These are phyloP conservation scores for Clathrus columnatus DNA, from an alignment of 768 basidiomycete genomes.

Conservation along the genomic window DNA sequence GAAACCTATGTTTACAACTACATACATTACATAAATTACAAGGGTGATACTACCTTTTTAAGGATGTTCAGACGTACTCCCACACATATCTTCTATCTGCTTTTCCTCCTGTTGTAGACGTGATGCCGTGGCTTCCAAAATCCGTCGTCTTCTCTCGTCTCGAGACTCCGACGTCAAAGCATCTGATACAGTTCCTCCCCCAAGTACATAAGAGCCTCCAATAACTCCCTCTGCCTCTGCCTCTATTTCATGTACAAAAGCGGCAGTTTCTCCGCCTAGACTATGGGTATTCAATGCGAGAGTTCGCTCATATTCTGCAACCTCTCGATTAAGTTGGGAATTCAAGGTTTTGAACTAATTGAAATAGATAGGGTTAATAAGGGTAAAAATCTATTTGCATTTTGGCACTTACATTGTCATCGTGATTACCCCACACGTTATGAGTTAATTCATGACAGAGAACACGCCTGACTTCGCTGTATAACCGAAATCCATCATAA, in stretches of 20 bases:
- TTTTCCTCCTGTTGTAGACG: conserved; percentile 59
- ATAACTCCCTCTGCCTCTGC: conserved; percentile 31
- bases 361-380: background rate
- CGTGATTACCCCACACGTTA: conserved; percentile 66
- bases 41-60: background rate
- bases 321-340: conserved; percentile 64
- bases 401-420: conserved; percentile 49
- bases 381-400: background rate
- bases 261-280: conserved; percentile 33
- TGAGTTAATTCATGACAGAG: conserved; percentile 74
- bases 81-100: conserved; percentile 64
- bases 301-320: conserved; percentile 55
- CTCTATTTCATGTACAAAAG: conserved; percentile 52
- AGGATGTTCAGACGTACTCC: conserved; percentile 30
- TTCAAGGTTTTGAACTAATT: conserved; percentile 67
- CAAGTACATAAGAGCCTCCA: conserved; percentile 40
- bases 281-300: conserved; percentile 44
- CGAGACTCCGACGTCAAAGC: conserved; percentile 31
- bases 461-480: conserved; percentile 54
- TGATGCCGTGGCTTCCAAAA: conserved; percentile 52
- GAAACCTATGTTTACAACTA: background rate
- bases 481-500: conserved; percentile 65
- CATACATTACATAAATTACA: background rate
- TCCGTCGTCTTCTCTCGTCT: conserved; percentile 48
- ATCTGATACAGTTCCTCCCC: conserved; percentile 28